Conservation (phyloP, 805 yeast genomes). For the Starmerella apis region DNA sequence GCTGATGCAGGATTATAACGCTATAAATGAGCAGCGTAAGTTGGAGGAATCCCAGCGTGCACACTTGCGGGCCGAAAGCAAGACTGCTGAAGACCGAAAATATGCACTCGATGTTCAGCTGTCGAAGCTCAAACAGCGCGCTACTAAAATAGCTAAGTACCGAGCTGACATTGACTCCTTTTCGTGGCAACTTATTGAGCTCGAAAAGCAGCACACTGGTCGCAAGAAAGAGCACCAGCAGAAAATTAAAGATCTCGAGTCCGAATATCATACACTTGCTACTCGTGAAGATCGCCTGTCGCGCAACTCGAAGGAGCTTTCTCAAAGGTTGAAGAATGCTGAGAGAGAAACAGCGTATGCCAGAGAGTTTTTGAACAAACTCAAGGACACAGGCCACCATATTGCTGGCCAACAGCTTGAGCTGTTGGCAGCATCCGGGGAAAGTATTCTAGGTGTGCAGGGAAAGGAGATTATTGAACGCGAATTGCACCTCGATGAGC, state of each 20-base stretch:
- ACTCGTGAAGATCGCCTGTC: constrained; percentile 6
- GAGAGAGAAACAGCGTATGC: background rate
- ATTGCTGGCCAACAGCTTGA: constrained; percentile 3
- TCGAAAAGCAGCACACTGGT: constrained; percentile 14
- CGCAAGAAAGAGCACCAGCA: constrained; percentile 11
- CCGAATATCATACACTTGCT: constrained; percentile 13
- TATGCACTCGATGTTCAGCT: constrained; percentile 32
- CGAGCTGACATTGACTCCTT: constrained; percentile 20
- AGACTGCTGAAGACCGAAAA: constrained; percentile 32
- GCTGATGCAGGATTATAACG: constrained; percentile 30
- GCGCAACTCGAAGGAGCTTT: background rate
- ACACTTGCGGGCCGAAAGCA: constrained; percentile 32
- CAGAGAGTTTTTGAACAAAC: background rate
- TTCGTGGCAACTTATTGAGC: constrained; percentile 4
- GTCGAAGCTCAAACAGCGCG: constrained; percentile 27
- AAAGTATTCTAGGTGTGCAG: background rate
- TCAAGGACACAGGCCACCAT: background rate
- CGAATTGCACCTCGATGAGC: constrained; percentile 19
- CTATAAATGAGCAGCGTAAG: constrained; percentile 27
- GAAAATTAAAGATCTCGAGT: constrained; percentile 21
- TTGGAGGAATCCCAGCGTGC: constrained; percentile 28
- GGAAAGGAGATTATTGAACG: background rate
- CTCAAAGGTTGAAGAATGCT: background rate
- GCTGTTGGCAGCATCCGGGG: constrained; percentile 3
- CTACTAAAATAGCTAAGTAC: constrained; percentile 19